Evolutionary conservation across 257 asterid genomes (phyloP).

Genomic region (Anisodus acutangulus): DNA sequence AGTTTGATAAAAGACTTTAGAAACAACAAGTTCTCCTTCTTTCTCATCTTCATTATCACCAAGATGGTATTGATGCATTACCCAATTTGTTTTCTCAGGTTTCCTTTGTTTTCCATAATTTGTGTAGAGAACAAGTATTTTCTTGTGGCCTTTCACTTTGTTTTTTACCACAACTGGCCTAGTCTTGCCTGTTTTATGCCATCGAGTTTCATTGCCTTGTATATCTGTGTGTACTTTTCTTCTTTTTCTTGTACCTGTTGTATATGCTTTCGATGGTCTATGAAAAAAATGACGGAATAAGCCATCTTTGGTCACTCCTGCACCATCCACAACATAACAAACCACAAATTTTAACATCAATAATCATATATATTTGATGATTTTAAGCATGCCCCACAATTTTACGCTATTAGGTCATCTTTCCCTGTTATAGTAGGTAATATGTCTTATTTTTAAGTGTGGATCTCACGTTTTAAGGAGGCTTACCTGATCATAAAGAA

Average conservation of each 20-base stretch:
- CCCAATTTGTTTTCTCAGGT: conserved; percentile 59
- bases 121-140: conserved; percentile 53
- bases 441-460: neutral
- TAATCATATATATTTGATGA: neutral
- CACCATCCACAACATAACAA: neutral
- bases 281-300: conserved; percentile 52
- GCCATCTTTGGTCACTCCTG: conserved; percentile 53
- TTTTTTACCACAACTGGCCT: conserved; percentile 46
- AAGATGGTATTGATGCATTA: conserved; percentile 58
- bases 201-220: conserved; percentile 50
- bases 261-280: conserved; percentile 57
- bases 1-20: conserved; percentile 55
- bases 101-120: conserved; percentile 55
- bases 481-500: no score
- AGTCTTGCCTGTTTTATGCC: conserved; percentile 60
- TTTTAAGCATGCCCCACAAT: neutral
- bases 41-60: conserved; percentile 57
- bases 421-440: neutral
- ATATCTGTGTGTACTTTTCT: conserved; percentile 51
- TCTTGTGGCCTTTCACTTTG: conserved; percentile 55
- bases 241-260: conserved; percentile 53
- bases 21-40: conserved; percentile 54
- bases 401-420: no score
- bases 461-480: neutral
- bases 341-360: neutral